phyloP scores from a whole-genome alignment of 2,329 filamentous ascomycete species.

The Huntiella bhutanensis region DNA sequence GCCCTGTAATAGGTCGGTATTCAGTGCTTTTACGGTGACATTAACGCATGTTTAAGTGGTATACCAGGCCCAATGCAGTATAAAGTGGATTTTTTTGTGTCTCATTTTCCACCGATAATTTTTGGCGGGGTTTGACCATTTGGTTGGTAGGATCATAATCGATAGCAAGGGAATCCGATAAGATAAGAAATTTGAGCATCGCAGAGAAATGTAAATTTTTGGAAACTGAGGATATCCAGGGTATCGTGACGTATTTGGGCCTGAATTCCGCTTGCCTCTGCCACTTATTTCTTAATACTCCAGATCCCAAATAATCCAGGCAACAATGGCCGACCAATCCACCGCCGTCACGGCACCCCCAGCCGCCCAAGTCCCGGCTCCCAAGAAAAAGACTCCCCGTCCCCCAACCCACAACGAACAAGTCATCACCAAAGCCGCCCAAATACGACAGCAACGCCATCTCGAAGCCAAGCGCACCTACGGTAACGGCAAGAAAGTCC shows the following conservation, averaged over 20 bases:
- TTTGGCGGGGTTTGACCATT: slow-evolving; percentile 14
- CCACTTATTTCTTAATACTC: not conserved
- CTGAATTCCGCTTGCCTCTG: not conserved
- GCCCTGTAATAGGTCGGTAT: no score
- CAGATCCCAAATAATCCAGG: not conserved
- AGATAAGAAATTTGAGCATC: not conserved
- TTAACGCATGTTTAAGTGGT: slow-evolving; percentile 1
- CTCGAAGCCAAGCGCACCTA: slow-evolving; percentile 56
- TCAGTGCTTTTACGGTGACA: not conserved
- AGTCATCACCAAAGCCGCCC: slow-evolving; percentile 19
- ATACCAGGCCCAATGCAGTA: not conserved
- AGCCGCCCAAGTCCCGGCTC: not conserved
- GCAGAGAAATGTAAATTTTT: slow-evolving; percentile 4
- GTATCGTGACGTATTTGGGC: not conserved
- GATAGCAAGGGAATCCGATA: slow-evolving; percentile 10
- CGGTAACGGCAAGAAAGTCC: slow-evolving; percentile 62
- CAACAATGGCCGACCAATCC: slow-evolving; percentile 5
- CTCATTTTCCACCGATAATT: not conserved
- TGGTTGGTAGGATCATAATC: slow-evolving; percentile 14
- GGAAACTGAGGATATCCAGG: not conserved
- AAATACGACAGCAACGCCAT: slow-evolving; percentile 30
- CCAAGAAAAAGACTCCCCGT: slow-evolving; percentile 4
- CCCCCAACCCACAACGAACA: not conserved
- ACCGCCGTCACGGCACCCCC: not conserved
- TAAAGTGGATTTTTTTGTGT: slow-evolving; percentile 4